phyloP scores from a whole-genome alignment of 2,329 filamentous ascomycete species.

The Alternaria consortialis region DNA sequence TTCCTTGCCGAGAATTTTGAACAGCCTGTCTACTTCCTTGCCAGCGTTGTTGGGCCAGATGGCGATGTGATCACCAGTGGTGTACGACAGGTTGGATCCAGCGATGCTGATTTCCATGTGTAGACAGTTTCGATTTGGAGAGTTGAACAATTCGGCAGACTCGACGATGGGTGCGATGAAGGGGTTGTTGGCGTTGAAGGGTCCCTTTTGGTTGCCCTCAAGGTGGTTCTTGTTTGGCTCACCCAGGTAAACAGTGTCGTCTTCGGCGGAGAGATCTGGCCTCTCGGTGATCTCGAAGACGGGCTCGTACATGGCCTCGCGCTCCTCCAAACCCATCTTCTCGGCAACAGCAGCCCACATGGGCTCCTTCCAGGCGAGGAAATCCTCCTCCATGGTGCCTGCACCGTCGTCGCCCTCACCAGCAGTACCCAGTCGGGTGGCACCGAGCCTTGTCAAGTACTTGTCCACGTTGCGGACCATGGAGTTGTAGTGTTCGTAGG shows the following conservation, averaged over 20 bases:
- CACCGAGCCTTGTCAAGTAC: slow-evolving; percentile 82
- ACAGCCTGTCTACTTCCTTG: slow-evolving; percentile 87
- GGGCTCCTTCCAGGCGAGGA: slow-evolving; percentile 97
- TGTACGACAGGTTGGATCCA: slow-evolving; percentile 88
- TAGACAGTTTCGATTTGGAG: slow-evolving; percentile 91
- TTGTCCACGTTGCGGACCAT: slow-evolving; percentile 95
- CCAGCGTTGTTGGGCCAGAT: slow-evolving; percentile 97
- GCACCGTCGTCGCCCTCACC: slow-evolving; percentile 98
- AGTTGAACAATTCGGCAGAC: slow-evolving; percentile 88
- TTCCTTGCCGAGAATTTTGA: slow-evolving; percentile 77
- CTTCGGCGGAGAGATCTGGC: slow-evolving; percentile 75
- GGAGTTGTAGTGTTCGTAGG: slow-evolving; percentile 98
- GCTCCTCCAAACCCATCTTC: slow-evolving; percentile 89
- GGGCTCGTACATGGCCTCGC: slow-evolving; percentile 94
- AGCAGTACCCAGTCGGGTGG: slow-evolving; percentile 81
- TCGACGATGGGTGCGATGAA: slow-evolving; percentile 93
- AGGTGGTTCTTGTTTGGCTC: slow-evolving; percentile 97
- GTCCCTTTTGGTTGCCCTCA: slow-evolving; percentile 81
- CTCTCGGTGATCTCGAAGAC: slow-evolving; percentile 84
- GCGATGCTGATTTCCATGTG: slow-evolving; percentile 95
- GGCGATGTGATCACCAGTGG: slow-evolving; percentile 96
- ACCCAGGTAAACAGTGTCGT: slow-evolving; percentile 86
- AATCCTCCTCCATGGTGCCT: slow-evolving; percentile 99
- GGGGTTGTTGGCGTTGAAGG: slow-evolving; percentile 95
- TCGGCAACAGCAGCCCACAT: slow-evolving; percentile 92